Evolutionary conservation across 2,329 filamentous ascomycete genomes (phyloP).

Genomic region (Sphaceloma murrayae): DNA sequence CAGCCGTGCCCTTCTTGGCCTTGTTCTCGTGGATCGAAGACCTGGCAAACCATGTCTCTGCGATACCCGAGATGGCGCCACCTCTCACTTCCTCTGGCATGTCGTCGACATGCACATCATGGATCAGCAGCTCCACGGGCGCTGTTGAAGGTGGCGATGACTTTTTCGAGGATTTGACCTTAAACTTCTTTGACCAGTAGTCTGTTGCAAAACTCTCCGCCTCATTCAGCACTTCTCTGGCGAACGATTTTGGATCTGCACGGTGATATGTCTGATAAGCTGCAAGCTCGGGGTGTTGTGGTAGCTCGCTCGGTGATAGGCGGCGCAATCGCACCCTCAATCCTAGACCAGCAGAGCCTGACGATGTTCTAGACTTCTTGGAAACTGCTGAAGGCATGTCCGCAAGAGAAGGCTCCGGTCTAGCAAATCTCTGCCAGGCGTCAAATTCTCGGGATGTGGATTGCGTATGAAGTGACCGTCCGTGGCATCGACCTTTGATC

Average conservation of each 20-base stretch:
- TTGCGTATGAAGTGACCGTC: too few species aligned
- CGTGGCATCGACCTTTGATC: too few species aligned
- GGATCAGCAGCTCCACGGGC: slow-evolving; percentile 46
- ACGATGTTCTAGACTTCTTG: background rate
- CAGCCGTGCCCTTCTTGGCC: slow-evolving; percentile 44
- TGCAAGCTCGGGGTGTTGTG: slow-evolving; percentile 27
- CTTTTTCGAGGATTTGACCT: slow-evolving; percentile 40
- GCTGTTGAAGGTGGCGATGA: slow-evolving; percentile 42
- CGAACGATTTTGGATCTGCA: slow-evolving; percentile 43
- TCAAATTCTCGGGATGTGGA: too few species aligned
- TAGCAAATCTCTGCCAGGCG: too few species aligned
- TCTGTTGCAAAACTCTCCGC: slow-evolving; percentile 49
- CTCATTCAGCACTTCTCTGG: slow-evolving; percentile 48
- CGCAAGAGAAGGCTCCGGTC: background rate
- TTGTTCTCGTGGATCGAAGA: slow-evolving; percentile 52
- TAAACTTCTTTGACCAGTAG: slow-evolving; percentile 47
- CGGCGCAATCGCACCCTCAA: slow-evolving; percentile 27
- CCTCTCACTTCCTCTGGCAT: slow-evolving; percentile 28
- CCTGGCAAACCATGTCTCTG: slow-evolving; percentile 56
- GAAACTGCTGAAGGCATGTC: background rate
- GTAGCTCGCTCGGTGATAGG: slow-evolving; percentile 27
- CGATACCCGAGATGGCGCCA: slow-evolving; percentile 24
- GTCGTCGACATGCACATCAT: slow-evolving; percentile 39
- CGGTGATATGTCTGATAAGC: slow-evolving; percentile 25
- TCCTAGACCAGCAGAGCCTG: slow-evolving; percentile 18